A percentile compares a stretch with the other conserved stretches of the same genome.
These are phyloP conservation scores for Quercus ilex DNA, from an alignment of 306 rosid genomes.

Conservation along the genomic window DNA sequence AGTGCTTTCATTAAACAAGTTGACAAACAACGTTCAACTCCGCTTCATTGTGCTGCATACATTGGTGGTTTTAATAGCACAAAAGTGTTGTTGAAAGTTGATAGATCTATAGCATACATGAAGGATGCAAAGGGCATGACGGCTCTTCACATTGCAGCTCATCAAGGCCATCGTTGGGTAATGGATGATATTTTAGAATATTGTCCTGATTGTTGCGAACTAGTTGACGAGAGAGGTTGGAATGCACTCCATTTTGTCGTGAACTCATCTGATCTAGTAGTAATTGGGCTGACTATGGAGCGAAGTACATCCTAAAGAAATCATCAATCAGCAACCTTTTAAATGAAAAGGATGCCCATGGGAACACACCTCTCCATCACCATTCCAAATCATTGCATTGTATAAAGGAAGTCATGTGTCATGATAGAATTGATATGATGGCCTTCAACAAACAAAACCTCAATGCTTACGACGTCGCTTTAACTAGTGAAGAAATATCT, in stretches of 20 bases:
- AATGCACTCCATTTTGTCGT: not conserved
- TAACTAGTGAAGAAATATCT: too few relatives aligned
- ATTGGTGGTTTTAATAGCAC: not conserved
- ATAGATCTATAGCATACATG: not conserved
- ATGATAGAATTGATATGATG: too few relatives aligned
- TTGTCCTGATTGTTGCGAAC: not conserved
- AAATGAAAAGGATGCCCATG: not conserved
- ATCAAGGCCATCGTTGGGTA: fast-evolving
- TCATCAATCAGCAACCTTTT: not conserved
- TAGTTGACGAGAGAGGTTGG: not conserved
- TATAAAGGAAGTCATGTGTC: too few relatives aligned
- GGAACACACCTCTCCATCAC: not conserved
- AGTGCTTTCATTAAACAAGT: not conserved
- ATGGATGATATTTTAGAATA: not conserved
- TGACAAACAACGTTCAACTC: not conserved
- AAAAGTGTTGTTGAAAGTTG: not conserved
- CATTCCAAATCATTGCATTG: too few relatives aligned
- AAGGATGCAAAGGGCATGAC: not conserved
- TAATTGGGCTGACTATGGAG: fast-evolving
- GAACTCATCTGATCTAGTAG: too few relatives aligned
- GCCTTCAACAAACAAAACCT: too few relatives aligned
- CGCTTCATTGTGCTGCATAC: not conserved
- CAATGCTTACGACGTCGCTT: too few relatives aligned
- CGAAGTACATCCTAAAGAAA: not conserved
- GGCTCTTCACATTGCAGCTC: not conserved